These are phyloP conservation scores for Eucalyptus rudis DNA, from an alignment of 345 rosid genomes.

Conservation along the genomic window DNA sequence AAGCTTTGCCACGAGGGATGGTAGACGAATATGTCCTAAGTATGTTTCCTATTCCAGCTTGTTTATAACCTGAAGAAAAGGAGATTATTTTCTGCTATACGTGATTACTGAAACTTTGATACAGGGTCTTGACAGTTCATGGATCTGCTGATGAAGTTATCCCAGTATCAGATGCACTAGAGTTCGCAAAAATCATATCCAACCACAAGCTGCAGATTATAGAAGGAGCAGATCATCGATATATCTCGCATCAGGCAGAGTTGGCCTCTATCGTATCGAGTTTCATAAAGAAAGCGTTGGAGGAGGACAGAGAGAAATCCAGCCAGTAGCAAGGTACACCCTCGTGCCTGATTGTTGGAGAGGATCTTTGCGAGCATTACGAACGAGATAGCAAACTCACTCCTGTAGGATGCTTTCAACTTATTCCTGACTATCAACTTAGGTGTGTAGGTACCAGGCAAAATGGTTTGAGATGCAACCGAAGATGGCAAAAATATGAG, in stretches of 20 bases:
- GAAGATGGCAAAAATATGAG: not conserved
- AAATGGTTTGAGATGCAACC: not conserved
- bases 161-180: conserved; percentile 48
- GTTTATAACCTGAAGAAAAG: not conserved
- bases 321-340: not conserved
- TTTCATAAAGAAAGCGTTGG: conserved; percentile 26
- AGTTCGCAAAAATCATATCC: conserved; percentile 59
- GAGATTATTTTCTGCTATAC: not conserved
- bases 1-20: not conserved
- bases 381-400: not conserved
- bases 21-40: not conserved
- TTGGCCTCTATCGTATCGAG: conserved; percentile 34
- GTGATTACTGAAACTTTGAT: not conserved
- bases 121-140: conserved; percentile 71
- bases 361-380: not conserved
- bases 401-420: not conserved
- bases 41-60: not conserved
- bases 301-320: not conserved
- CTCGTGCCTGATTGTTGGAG: not conserved
- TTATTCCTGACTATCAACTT: not conserved
- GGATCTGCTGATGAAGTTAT: conserved; percentile 48
- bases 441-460: not conserved
- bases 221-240: conserved; percentile 65
- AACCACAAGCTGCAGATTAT: conserved; percentile 55
- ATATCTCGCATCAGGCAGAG: conserved; percentile 41